Evolutionary conservation across 73 alveolate genomes (phyloP).

Genomic region (Blepharisma japonicum): DNA sequence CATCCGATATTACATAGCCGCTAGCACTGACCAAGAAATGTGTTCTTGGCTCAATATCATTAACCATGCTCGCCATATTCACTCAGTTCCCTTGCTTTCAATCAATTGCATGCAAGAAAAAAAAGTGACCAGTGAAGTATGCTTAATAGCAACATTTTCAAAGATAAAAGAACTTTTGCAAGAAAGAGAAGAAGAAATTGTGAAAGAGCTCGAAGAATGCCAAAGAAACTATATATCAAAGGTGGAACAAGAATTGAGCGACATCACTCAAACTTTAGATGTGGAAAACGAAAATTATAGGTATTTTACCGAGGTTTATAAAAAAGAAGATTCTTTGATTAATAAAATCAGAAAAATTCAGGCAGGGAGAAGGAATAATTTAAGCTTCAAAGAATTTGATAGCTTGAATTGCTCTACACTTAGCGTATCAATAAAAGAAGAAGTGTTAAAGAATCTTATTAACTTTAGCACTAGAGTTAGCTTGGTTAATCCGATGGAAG

Average conservation of each 20-base stretch:
- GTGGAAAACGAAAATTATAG: background rate
- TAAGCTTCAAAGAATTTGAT: background rate
- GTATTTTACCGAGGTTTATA: background rate
- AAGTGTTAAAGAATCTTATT: background rate
- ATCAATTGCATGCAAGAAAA: background rate
- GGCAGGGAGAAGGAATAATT: background rate
- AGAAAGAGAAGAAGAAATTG: background rate
- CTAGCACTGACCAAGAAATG: background rate
- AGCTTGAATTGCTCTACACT: background rate
- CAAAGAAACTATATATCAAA: background rate
- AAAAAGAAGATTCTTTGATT: background rate
- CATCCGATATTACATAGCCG: background rate
- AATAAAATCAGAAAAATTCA: background rate
- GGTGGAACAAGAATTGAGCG: background rate
- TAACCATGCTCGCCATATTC: background rate
- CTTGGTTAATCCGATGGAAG: constrained; percentile 15
- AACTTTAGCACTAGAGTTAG: background rate
- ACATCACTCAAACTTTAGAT: background rate
- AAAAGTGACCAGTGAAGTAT: background rate
- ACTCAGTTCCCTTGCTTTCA: background rate
- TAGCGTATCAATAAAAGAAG: background rate
- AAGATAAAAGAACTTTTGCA: background rate
- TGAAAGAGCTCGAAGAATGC: background rate
- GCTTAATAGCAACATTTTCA: background rate
- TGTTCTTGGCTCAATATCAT: background rate